Evolutionary conservation across 1,139 yeast genomes (phyloP).

Genomic region (Yamadazyma triangularis): DNA sequence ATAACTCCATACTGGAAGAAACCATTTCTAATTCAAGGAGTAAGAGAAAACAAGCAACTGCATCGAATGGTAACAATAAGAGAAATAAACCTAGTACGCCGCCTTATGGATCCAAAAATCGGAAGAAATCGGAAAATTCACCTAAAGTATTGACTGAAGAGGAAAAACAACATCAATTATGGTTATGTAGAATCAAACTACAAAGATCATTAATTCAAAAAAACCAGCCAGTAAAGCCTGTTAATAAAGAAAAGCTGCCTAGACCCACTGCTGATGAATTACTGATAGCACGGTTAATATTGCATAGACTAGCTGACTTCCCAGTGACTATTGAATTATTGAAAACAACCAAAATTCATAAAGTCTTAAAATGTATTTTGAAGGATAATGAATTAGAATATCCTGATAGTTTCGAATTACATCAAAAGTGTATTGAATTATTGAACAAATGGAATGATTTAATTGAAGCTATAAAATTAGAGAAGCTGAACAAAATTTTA

Average conservation of each 20-base stretch:
- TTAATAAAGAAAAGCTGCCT: slow-evolving; percentile 24
- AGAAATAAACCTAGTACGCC: slow-evolving; percentile 14
- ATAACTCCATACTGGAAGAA: slow-evolving; percentile 6
- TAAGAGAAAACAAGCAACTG: slow-evolving; percentile 5
- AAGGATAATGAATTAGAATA: slow-evolving; percentile 39
- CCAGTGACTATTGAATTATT: slow-evolving; percentile 53
- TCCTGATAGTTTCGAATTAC: slow-evolving; percentile 45
- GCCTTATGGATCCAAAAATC: too few species aligned
- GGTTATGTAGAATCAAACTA: slow-evolving; percentile 45
- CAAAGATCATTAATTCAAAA: slow-evolving; percentile 44
- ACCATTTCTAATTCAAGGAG: slow-evolving; percentile 13
- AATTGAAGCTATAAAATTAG: slow-evolving; percentile 32
- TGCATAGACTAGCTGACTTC: slow-evolving; percentile 47
- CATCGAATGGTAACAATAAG: slow-evolving; percentile 7
- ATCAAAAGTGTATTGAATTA: slow-evolving; percentile 41
- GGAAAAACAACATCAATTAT: slow-evolving; percentile 42
- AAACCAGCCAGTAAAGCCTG: slow-evolving; percentile 18
- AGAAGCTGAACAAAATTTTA: slow-evolving; percentile 17
- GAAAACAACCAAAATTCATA: slow-evolving; percentile 50
- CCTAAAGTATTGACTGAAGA: slow-evolving; percentile 21
- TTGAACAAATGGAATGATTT: slow-evolving; percentile 41
- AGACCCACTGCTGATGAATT: slow-evolving; percentile 53
- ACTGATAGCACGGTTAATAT: slow-evolving; percentile 46
- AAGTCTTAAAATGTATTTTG: slow-evolving; percentile 47
- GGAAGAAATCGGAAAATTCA: slow-evolving; percentile 2